These are phyloP conservation scores for Striga hermonthica DNA, from an alignment of 305 asterid genomes.

Conservation along the genomic window DNA sequence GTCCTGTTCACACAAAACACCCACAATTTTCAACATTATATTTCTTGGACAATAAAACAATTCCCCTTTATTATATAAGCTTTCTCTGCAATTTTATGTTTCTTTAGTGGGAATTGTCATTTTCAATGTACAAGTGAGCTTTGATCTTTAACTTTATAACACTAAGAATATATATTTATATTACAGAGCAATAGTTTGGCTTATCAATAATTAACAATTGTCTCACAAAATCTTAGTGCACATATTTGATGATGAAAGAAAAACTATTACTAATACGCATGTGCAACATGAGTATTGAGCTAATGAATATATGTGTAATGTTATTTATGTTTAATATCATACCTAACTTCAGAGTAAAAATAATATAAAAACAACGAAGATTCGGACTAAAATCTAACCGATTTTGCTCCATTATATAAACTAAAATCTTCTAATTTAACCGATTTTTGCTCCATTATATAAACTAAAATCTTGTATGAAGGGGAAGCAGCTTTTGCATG, in stretches of 20 bases:
- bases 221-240: too few species aligned
- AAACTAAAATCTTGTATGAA: background rate
- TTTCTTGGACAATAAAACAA: conserved; percentile 17
- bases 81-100: conserved; percentile 2
- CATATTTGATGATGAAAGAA: too few species aligned
- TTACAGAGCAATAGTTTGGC: background rate
- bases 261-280: too few species aligned
- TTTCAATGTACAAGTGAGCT: background rate
- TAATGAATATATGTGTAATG: background rate
- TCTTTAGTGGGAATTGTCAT: background rate
- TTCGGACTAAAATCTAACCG: too few species aligned
- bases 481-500: conserved; percentile 30
- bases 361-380: too few species aligned
- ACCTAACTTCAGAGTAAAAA: too few species aligned
- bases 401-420: background rate
- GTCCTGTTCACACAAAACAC: too few species aligned
- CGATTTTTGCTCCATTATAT: background rate
- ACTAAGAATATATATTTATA: background rate
- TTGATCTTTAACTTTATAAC: background rate
- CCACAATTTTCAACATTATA: too few species aligned
- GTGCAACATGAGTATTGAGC: background rate
- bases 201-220: too few species aligned
- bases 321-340: too few species aligned
- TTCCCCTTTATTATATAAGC: conserved; percentile 22
- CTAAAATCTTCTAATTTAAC: background rate